Evolutionary conservation across 2,329 filamentous ascomycete genomes (phyloP).

Genomic region (Aureobasidium subglaciale): DNA sequence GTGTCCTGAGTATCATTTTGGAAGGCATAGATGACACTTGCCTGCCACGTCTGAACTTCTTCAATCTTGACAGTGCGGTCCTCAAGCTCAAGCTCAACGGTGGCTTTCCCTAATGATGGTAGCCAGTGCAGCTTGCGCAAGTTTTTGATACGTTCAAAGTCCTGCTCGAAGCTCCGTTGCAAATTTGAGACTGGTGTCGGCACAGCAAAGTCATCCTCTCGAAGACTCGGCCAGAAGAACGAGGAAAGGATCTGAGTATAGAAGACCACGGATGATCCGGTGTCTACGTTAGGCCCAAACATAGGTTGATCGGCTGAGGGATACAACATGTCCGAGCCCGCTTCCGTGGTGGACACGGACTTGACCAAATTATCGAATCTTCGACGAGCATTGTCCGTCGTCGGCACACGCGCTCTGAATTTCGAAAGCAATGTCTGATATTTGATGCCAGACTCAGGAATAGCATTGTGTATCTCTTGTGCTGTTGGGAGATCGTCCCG

Average conservation of each 20-base stretch:
- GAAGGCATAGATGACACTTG: constrained; percentile 81
- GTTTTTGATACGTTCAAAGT: constrained; percentile 73
- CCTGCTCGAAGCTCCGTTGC: constrained; percentile 63
- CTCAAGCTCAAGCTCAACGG: constrained; percentile 71
- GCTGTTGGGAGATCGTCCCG: constrained; percentile 24
- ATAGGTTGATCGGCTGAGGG: constrained; percentile 68
- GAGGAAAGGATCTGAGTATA: constrained; percentile 84
- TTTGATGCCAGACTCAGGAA: constrained; percentile 31
- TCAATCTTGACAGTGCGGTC: constrained; percentile 66
- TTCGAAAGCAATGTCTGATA: constrained; percentile 23
- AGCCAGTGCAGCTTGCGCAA: constrained; percentile 86
- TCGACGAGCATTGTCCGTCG: not conserved
- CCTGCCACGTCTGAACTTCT: constrained; percentile 76
- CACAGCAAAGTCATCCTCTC: constrained; percentile 60
- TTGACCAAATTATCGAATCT: constrained; percentile 13
- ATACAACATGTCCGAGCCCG: not conserved
- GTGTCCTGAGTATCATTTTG: constrained; percentile 36
- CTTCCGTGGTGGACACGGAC: constrained; percentile 6
- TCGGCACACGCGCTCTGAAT: constrained; percentile 7
- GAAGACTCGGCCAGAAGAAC: constrained; percentile 84
- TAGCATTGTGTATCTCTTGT: constrained; percentile 27
- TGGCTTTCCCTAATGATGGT: constrained; percentile 70
- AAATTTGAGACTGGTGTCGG: constrained; percentile 52
- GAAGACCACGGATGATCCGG: constrained; percentile 35
- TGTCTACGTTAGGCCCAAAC: not conserved